Conservation (phyloP, 1,139 yeast genomes). For the Diutina ranongensis region DNA sequence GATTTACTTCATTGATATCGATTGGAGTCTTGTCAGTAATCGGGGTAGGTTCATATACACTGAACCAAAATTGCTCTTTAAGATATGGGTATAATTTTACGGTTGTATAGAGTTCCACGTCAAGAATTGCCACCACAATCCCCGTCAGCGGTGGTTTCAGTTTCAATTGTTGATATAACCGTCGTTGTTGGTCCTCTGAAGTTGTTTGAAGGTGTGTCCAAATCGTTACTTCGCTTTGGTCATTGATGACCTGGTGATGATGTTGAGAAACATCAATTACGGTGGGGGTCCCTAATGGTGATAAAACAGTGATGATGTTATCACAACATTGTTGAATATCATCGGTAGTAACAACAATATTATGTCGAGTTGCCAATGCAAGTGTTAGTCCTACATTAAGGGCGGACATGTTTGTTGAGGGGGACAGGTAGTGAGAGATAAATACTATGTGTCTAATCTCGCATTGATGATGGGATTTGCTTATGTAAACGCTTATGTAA, state of each 20-base stretch:
- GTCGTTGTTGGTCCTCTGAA: background rate
- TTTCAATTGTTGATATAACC: background rate
- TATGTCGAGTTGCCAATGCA: background rate
- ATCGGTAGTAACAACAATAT: background rate
- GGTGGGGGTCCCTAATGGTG: background rate
- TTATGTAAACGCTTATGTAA: too few species aligned
- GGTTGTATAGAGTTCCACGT: background rate
- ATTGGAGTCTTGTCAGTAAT: background rate
- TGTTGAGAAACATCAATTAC: background rate
- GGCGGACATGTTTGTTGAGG: conserved; percentile 2
- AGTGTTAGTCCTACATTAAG: background rate
- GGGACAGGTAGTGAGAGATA: too few species aligned
- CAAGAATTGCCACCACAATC: background rate
- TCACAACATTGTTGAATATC: background rate
- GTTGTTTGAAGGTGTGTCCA: conserved; percentile 1
- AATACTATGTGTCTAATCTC: too few species aligned
- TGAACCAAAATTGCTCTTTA: conserved; percentile 4
- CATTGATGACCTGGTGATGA: background rate
- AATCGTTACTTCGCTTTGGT: background rate
- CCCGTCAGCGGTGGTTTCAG: background rate
- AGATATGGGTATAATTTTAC: background rate
- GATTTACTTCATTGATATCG: background rate
- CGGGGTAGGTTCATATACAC: background rate
- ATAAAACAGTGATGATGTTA: background rate
- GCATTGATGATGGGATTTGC: too few species aligned